Evolutionary conservation across 2,329 filamentous ascomycete genomes (phyloP).

Genomic region (Didymella arachidicola): DNA sequence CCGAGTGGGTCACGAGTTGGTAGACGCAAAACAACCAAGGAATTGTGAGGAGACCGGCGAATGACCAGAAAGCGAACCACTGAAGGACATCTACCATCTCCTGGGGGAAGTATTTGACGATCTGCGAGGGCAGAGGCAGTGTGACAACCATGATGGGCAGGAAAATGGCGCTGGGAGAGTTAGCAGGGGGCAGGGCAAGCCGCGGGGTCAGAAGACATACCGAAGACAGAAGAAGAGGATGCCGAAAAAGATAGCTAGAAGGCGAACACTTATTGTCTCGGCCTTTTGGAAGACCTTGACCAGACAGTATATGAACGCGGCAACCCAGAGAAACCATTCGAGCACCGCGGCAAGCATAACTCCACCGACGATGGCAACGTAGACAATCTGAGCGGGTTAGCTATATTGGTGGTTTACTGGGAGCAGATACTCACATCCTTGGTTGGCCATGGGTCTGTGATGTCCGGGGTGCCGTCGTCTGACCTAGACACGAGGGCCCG

Average conservation of each 20-base stretch:
- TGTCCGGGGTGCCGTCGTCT: conserved; percentile 40
- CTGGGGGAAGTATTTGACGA: conserved; percentile 76
- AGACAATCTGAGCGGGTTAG: conserved; percentile 72
- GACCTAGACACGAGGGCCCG: conserved; percentile 40
- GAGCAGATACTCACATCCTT: conserved; percentile 50
- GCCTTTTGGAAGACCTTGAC: conserved; percentile 89
- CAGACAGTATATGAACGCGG: conserved; percentile 92
- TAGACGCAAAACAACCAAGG: conserved; percentile 96
- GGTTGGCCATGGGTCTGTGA: conserved; percentile 49
- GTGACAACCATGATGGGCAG: conserved; percentile 95
- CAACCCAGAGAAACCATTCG: conserved; percentile 94
- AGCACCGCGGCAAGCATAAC: conserved; percentile 85
- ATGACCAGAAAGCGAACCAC: conserved; percentile 96
- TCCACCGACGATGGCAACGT: conserved; percentile 79
- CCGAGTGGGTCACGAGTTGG: conserved; percentile 83
- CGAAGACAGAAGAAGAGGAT: conserved; percentile 76
- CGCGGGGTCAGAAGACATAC: conserved; percentile 56
- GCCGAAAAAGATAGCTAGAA: conserved; percentile 79
- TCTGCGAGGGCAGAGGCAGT: conserved; percentile 76
- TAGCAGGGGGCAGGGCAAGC: conserved; percentile 17
- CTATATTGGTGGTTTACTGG: neutral
- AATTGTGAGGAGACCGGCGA: conserved; percentile 81
- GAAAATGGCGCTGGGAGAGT: conserved; percentile 72
- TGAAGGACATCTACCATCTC: conserved; percentile 76
- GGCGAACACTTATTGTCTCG: conserved; percentile 81